phyloP scores from a whole-genome alignment of 306 rosid genomes.

The Rosa chinensis region DNA sequence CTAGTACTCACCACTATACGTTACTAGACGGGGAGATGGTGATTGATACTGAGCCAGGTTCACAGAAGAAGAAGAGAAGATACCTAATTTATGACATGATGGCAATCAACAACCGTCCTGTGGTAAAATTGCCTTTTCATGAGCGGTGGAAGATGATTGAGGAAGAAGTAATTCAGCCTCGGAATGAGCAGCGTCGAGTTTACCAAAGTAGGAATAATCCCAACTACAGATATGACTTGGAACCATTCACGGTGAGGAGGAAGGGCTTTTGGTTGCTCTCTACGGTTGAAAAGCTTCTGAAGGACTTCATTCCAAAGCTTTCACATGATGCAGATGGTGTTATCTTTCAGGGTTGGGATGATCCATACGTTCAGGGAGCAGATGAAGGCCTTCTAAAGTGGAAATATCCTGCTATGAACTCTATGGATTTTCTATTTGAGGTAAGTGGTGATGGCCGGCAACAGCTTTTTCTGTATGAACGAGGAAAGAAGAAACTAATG shows the following conservation, averaged over 20 bases:
- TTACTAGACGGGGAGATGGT: conserved; percentile 97
- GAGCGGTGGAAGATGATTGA: conserved; percentile 96
- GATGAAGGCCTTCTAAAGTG: conserved; percentile 95
- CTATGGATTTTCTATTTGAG: conserved; percentile 89
- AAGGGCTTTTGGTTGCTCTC: conserved; percentile 95
- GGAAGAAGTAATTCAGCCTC: conserved; percentile 92
- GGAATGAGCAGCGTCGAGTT: conserved; percentile 71
- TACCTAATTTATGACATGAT: conserved; percentile 90
- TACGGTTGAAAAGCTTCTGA: conserved; percentile 71
- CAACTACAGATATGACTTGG: conserved; percentile 81
- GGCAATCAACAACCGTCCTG: conserved; percentile 45
- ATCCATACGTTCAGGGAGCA: conserved; percentile 81
- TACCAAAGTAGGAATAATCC: conserved; percentile 52
- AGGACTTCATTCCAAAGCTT: conserved; percentile 83
- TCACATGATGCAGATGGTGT: conserved; percentile 95
- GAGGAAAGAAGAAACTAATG: conserved; percentile 83
- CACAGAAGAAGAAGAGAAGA: conserved; percentile 84
- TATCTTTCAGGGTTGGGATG: conserved; percentile 98
- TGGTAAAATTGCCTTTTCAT: conserved; percentile 57
- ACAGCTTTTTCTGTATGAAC: conserved; percentile 60
- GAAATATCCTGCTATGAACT: conserved; percentile 80
- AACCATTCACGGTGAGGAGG: conserved; percentile 95
- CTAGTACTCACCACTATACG: conserved; percentile 63
- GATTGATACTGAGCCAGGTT: conserved; percentile 81
- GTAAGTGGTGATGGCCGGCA: conserved; percentile 58